phyloP scores from a whole-genome alignment of 1,139 yeast genomes.

The Magnusiomyces clavatus region DNA sequence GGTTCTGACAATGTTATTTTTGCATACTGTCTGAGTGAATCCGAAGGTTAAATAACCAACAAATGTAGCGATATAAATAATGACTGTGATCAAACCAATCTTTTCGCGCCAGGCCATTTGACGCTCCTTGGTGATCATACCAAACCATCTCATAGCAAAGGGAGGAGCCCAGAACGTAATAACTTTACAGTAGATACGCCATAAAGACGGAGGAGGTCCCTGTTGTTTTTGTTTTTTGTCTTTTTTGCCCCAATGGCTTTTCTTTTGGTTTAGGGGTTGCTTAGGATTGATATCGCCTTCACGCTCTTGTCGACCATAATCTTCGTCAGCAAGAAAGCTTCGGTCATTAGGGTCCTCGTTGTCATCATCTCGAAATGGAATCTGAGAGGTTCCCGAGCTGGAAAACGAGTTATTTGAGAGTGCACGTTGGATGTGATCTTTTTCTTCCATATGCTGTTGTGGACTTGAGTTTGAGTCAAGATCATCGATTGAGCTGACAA shows the following conservation, averaged over 20 bases:
- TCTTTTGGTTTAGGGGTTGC: slow-evolving; percentile 17
- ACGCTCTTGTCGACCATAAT: too few species aligned
- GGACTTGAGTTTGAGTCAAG: too few species aligned
- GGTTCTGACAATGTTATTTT: slow-evolving; percentile 43
- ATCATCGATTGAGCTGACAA: too few species aligned
- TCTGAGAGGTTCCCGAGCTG: too few species aligned
- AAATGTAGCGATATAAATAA: slow-evolving; percentile 63
- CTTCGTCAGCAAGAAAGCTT: neutral
- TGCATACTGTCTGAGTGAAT: slow-evolving; percentile 79
- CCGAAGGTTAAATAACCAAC: slow-evolving; percentile 90
- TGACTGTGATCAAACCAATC: slow-evolving; percentile 72
- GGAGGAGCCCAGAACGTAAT: slow-evolving; percentile 92
- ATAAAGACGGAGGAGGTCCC: slow-evolving; percentile 42
- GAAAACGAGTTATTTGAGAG: too few species aligned
- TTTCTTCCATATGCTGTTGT: too few species aligned
- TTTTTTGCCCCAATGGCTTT: slow-evolving; percentile 3
- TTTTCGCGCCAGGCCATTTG: slow-evolving; percentile 98
- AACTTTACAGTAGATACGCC: slow-evolving; percentile 75
- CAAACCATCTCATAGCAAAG: slow-evolving; percentile 61
- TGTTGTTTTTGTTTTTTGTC: slow-evolving; percentile 1
- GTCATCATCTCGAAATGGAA: too few species aligned
- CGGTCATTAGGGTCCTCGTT: neutral
- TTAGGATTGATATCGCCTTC: slow-evolving; percentile 6
- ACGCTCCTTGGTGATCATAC: slow-evolving; percentile 69
- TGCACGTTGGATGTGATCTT: too few species aligned